Conservation (phyloP, 2,329 filamentous ascomycete species). For the Orbilia blumenaviensis region DNA sequence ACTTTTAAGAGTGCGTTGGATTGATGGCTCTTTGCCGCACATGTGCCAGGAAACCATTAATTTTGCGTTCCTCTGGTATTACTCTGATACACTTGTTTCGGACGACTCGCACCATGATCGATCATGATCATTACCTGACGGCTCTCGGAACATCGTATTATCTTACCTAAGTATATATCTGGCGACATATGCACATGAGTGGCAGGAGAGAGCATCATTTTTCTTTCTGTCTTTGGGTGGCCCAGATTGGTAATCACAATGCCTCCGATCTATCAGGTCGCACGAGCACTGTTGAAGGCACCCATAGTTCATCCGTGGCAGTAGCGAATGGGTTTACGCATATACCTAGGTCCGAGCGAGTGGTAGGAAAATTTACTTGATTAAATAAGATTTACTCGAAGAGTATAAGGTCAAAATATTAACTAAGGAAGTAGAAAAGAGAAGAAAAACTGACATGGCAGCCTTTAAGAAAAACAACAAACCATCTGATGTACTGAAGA, state of each 20-base stretch:
- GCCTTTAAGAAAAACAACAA: background rate
- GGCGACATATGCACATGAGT: background rate
- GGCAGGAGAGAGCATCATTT: background rate
- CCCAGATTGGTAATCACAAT: background rate
- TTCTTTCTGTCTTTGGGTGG: background rate
- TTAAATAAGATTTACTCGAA: slow-evolving; percentile 9
- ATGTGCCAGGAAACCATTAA: background rate
- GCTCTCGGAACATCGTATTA: background rate
- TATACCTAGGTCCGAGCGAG: background rate
- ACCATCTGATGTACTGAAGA: slow-evolving; percentile 8
- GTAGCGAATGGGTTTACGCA: background rate
- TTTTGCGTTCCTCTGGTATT: background rate
- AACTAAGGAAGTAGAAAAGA: slow-evolving; percentile 13
- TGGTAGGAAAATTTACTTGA: slow-evolving; percentile 1
- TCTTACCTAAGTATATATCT: background rate
- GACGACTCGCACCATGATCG: background rate
- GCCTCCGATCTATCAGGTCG: background rate
- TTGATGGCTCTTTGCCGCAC: background rate
- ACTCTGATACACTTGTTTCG: background rate
- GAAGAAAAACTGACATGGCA: background rate
- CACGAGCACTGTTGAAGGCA: background rate
- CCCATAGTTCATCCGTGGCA: background rate
- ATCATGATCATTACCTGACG: background rate
- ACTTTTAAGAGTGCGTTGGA: background rate
- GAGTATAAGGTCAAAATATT: slow-evolving; percentile 7